Evolutionary conservation across 805 yeast genomes (phyloP), one percentile per base, ranked within the genome.

Genomic region (Candida coquimbonensis): DNA sequence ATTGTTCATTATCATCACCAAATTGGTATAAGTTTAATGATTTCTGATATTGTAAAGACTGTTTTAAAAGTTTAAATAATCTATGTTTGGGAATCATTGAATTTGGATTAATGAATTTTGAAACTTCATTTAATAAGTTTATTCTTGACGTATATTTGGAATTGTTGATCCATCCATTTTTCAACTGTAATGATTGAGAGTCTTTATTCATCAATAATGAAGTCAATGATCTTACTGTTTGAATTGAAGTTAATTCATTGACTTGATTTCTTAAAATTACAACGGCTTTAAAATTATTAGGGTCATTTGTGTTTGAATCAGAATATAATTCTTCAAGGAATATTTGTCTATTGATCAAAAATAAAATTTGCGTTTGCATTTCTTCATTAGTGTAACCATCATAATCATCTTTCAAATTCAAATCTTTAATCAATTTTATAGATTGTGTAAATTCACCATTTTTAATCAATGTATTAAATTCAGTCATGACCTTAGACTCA

Each of bases 51-150:
- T 63, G 55, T 14, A 73, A 57, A 0, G 87, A 75, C 52, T 81
- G 83, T 13, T 67, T 62, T 12, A 81, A 53, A 25, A 82, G 57
- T 6, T 74, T 66, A 17, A 74, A 66, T 9, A 82, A 59, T 29
- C 87, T 63, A 27, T 68, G 70, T 42, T 74, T 69, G 0, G 87
- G 81, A 4, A 77, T 72, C 64, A 77, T 62, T 42, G 72, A 73
- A 43, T 73, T 68, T 1, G 84, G 75, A 13, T 80, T 72, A 17
- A 81, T 67, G 52, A 66, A 66, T 33, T 62, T 56, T 34, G 77
- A 66, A 1, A 81, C 67, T 36, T 69, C 67, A 9, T 64, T 59
- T 8, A 77, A 57, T 32, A 80, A 52, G 7, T 52, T 37, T 12
- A 57, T 55, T 46, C 85, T 63, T 9, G 83, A 70, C 8, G 46